phyloP scores from a whole-genome alignment of 2,329 filamentous ascomycete species.

The Fusarium albidum region DNA sequence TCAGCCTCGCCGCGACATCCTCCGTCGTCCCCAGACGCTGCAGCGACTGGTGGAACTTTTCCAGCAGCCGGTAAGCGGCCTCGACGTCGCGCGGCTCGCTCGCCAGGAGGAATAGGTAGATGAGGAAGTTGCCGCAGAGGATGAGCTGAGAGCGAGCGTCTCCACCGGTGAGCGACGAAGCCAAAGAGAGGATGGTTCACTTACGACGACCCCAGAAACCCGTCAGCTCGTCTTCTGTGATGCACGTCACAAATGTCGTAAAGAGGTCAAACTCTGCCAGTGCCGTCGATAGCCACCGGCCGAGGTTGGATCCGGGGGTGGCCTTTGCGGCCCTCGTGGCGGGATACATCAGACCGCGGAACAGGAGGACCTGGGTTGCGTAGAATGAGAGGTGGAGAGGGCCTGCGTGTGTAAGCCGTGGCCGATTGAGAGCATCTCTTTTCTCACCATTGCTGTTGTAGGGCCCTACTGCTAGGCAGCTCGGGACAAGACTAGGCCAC shows the following conservation, averaged over 20 bases:
- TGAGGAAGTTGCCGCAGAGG: constrained; percentile 56
- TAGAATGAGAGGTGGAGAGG: constrained; percentile 54
- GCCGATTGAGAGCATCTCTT: not conserved
- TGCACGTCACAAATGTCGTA: constrained; percentile 47
- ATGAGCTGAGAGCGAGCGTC: constrained; percentile 54
- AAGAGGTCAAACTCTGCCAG: constrained; percentile 49
- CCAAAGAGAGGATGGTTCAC: constrained; percentile 30
- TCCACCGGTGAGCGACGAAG: constrained; percentile 13
- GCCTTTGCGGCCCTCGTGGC: constrained; percentile 52
- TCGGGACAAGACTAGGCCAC: constrained; percentile 48
- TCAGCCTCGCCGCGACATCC: constrained; percentile 42
- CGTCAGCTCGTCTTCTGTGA: constrained; percentile 47
- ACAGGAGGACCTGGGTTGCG: constrained; percentile 51
- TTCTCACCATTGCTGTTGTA: constrained; percentile 34
- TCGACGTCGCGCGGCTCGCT: constrained; percentile 46
- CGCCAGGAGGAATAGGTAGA: constrained; percentile 56
- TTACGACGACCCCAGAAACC: constrained; percentile 56
- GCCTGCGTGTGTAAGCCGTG: constrained; percentile 30
- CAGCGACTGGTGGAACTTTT: constrained; percentile 48
- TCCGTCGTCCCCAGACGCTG: constrained; percentile 45
- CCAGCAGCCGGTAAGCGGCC: constrained; percentile 46
- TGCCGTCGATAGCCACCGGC: constrained; percentile 46
- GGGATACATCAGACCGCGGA: constrained; percentile 55
- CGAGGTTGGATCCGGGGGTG: constrained; percentile 46
- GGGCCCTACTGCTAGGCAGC: constrained; percentile 38